Conservation (phyloP, 257 asterid genomes). For the Solanum pinnatisectum region DNA sequence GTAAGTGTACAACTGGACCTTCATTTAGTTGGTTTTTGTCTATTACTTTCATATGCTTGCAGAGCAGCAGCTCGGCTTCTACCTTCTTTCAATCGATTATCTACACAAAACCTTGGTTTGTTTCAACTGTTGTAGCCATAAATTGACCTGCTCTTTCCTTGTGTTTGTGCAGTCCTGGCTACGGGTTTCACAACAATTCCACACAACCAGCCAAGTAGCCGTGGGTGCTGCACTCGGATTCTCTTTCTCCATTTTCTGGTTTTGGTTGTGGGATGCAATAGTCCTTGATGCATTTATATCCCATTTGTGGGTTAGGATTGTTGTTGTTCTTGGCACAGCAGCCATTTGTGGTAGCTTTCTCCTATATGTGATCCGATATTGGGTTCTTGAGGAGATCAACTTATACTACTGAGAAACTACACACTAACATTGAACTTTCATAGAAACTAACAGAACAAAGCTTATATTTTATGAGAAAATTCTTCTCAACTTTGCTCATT, state of each 20-base stretch:
- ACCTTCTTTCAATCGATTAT: not conserved
- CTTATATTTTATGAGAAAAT: not conserved
- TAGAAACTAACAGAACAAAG: not conserved
- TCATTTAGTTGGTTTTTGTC: not conserved
- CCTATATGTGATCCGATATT: constrained; percentile 14
- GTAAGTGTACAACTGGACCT: constrained; percentile 31
- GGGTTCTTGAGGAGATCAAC: constrained; percentile 33
- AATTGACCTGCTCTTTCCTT: not conserved
- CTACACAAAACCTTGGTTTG: not conserved
- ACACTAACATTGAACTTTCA: not conserved
- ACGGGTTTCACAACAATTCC: constrained; percentile 65
- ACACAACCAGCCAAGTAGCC: constrained; percentile 57
- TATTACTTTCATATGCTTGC: not conserved
- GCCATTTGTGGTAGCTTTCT: constrained; percentile 24
- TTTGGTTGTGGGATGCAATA: constrained; percentile 52
- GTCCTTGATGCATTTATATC: constrained; percentile 35
- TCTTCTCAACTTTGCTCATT: not conserved
- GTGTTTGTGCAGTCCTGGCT: constrained; percentile 71
- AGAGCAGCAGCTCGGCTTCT: not conserved
- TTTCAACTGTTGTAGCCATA: not conserved
- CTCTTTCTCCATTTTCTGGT: constrained; percentile 43
- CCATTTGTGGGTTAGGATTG: constrained; percentile 32
- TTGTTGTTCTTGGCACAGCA: constrained; percentile 27
- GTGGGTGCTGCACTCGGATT: constrained; percentile 65
- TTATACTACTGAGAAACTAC: not conserved